Evolutionary conservation across 345 rosid genomes (phyloP).

Genomic region (Luvunga scandens): DNA sequence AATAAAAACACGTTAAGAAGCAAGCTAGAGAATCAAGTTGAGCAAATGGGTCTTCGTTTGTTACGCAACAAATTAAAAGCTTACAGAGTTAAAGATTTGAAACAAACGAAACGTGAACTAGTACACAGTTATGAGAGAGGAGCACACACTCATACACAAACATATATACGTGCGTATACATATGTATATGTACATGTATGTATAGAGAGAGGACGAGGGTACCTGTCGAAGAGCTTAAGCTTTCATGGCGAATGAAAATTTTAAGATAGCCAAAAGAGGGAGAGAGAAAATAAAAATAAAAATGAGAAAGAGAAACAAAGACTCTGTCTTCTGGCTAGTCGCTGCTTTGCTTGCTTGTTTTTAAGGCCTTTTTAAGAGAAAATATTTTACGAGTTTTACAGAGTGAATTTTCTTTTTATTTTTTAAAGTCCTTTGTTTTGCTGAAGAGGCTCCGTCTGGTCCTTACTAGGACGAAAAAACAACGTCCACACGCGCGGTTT

Average conservation of each 20-base stretch:
- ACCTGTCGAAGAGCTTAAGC: conserved; percentile 29
- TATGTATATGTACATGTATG: neutral
- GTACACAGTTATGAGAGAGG: conserved; percentile 5
- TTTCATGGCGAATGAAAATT: conserved; percentile 28
- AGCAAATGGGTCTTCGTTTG: conserved; percentile 27
- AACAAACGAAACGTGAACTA: conserved; percentile 35
- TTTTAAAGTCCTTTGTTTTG: neutral
- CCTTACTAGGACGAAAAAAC: neutral
- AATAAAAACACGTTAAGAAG: conserved; percentile 29
- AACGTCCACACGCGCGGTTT: neutral
- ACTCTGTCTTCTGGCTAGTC: neutral
- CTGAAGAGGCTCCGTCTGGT: neutral
- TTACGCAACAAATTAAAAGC: conserved; percentile 31
- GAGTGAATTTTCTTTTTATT: neutral
- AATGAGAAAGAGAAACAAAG: neutral
- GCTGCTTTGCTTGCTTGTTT: neutral
- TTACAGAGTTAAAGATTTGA: conserved; percentile 15
- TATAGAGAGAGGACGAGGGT: conserved; percentile 4
- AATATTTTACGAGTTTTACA: neutral
- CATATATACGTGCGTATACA: neutral
- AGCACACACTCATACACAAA: neutral
- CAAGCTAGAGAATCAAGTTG: conserved; percentile 25
- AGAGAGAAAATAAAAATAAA: neutral
- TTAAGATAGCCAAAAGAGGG: neutral
- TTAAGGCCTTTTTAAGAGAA: neutral